phyloP scores from a whole-genome alignment of 805 yeast species.

The Komagataella ulmi region DNA sequence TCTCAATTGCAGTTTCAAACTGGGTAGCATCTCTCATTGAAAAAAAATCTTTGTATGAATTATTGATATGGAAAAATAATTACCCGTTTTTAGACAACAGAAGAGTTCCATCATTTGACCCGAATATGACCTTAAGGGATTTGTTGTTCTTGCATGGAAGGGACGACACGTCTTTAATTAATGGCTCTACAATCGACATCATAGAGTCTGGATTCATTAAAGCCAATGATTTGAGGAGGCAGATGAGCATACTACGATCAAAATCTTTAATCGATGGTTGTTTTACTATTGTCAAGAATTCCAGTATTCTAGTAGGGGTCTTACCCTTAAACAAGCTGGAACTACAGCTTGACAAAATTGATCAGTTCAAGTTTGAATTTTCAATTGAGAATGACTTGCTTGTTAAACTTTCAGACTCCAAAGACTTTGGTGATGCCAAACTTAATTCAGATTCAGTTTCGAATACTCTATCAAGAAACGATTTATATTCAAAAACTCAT shows the following conservation, averaged over 20 bases:
- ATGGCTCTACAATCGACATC: slow-evolving; percentile 21
- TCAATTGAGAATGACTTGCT: slow-evolving; percentile 16
- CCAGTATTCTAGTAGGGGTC: slow-evolving; percentile 24
- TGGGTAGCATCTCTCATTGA: slow-evolving; percentile 42
- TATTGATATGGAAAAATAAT: slow-evolving; percentile 29
- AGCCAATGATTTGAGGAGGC: slow-evolving; percentile 17
- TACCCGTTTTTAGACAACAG: slow-evolving; percentile 40
- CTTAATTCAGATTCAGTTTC: neutral
- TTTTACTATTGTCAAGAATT: slow-evolving; percentile 24
- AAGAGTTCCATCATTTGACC: slow-evolving; percentile 18
- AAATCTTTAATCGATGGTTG: slow-evolving; percentile 37
- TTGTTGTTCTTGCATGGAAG: slow-evolving; percentile 14
- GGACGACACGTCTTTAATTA: neutral
- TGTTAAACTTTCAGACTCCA: slow-evolving; percentile 10
- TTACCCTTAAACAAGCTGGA: slow-evolving; percentile 38
- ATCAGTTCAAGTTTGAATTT: slow-evolving; percentile 15
- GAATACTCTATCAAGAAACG: neutral
- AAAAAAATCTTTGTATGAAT: slow-evolving; percentile 35
- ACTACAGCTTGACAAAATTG: slow-evolving; percentile 31
- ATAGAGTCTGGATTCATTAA: slow-evolving; percentile 21
- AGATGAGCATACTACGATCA: slow-evolving; percentile 23
- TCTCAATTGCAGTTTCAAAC: slow-evolving; percentile 41
- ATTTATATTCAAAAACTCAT: neutral
- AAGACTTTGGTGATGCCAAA: neutral
- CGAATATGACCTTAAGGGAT: slow-evolving; percentile 24